Percentiles rank a stretch among this genome's conserved stretches.
phyloP scores from a whole-genome alignment of 805 yeast genomes.

The Starmerella davenportii region DNA sequence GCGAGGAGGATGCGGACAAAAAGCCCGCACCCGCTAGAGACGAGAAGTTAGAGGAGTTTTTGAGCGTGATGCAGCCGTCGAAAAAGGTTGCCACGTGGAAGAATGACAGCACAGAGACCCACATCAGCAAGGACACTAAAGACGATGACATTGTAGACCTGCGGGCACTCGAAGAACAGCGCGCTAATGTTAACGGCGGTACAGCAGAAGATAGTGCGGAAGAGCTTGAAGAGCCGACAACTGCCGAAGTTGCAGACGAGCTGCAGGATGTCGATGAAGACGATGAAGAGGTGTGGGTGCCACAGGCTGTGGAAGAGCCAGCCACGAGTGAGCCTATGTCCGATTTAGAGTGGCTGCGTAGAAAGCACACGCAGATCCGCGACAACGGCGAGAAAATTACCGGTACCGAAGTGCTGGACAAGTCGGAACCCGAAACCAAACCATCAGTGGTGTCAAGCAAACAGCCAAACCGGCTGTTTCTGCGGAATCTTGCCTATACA shows the following conservation, averaged over 20 bases:
- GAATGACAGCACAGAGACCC: constrained; percentile 23
- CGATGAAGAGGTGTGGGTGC: constrained; percentile 4
- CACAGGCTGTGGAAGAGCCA: constrained; percentile 9
- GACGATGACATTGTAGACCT: constrained; percentile 22
- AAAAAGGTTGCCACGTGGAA: constrained; percentile 20
- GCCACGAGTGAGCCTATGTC: constrained; percentile 44
- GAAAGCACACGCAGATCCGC: constrained; percentile 52
- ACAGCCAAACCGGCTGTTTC: constrained; percentile 65
- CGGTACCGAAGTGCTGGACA: constrained; percentile 7
- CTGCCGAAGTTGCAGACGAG: not conserved
- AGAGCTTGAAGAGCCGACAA: constrained; percentile 16
- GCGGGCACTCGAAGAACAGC: constrained; percentile 15
- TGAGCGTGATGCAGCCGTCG: constrained; percentile 69
- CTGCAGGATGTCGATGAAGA: constrained; percentile 19
- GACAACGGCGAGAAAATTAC: constrained; percentile 24
- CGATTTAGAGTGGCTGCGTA: constrained; percentile 76
- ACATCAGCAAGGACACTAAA: constrained; percentile 1
- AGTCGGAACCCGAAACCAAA: constrained; percentile 7
- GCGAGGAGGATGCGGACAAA: constrained; percentile 18
- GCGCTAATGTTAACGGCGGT: constrained; percentile 25
- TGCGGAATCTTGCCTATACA: constrained; percentile 68
- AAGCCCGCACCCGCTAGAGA: constrained; percentile 15
- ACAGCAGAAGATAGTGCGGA: constrained; percentile 29
- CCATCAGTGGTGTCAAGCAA: constrained; percentile 29
- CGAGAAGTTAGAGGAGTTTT: constrained; percentile 50